A percentile compares a stretch with the other conserved stretches of the same genome.
Evolutionary conservation across 2,329 filamentous ascomycete species (phyloP).

Genomic region (Fusarium guadeloupense): DNA sequence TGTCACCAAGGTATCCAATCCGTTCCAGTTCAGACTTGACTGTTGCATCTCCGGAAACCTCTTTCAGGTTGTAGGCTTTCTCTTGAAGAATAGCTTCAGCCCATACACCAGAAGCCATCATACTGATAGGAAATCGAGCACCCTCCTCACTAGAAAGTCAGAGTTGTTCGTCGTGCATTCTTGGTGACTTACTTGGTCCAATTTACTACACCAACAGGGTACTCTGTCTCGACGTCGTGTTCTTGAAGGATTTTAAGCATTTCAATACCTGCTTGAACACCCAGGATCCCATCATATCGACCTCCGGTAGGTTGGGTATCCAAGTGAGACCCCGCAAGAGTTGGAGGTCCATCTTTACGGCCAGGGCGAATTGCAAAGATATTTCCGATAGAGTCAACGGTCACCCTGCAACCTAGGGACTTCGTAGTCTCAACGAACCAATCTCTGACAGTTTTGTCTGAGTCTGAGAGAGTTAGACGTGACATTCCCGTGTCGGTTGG

Average conservation of each 20-base stretch:
- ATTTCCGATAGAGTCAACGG: slow-evolving; percentile 80
- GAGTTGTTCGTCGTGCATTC: accelerated
- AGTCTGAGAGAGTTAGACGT: slow-evolving; percentile 74
- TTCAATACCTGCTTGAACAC: slow-evolving; percentile 77
- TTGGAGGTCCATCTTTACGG: slow-evolving; percentile 66
- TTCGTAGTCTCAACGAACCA: slow-evolving; percentile 76
- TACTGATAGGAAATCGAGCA: slow-evolving; percentile 79
- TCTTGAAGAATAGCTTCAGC: slow-evolving; percentile 71
- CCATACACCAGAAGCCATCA: slow-evolving; percentile 81
- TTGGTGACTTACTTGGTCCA: slow-evolving; percentile 70
- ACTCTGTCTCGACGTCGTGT: slow-evolving; percentile 72
- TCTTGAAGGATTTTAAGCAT: slow-evolving; percentile 75
- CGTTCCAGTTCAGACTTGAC: slow-evolving; percentile 65
- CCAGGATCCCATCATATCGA: slow-evolving; percentile 80
- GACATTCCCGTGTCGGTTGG: slow-evolving; percentile 76
- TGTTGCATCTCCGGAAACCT: slow-evolving; percentile 52
- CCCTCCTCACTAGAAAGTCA: slow-evolving; percentile 73
- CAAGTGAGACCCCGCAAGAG: slow-evolving; percentile 75
- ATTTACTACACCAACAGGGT: slow-evolving; percentile 78
- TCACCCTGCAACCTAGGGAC: slow-evolving; percentile 71
- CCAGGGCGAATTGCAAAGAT: slow-evolving; percentile 79
- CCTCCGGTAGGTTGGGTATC: slow-evolving; percentile 73
- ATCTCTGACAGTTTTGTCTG: slow-evolving; percentile 75
- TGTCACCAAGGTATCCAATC: slow-evolving; percentile 73
- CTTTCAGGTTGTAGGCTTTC: slow-evolving; percentile 69